Conservation (phyloP, 2,329 filamentous ascomycete genomes). For the Venturiaceae sp. region DNA sequence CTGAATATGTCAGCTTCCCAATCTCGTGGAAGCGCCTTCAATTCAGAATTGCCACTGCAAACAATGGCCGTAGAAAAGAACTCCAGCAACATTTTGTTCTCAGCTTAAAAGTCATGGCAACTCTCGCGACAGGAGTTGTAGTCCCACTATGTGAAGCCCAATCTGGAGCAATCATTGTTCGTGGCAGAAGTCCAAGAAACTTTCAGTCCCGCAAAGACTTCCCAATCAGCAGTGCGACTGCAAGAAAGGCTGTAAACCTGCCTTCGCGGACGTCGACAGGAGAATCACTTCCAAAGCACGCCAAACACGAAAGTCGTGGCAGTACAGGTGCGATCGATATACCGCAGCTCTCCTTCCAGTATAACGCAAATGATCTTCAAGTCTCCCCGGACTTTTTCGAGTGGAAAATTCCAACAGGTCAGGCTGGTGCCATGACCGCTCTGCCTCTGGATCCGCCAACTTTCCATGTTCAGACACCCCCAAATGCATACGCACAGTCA, state of each 20-base stretch:
- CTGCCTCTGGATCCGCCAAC: constrained; percentile 29
- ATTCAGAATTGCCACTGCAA: constrained; percentile 90
- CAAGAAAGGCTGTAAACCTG: constrained; percentile 9
- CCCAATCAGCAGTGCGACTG: constrained; percentile 63
- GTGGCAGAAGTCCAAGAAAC: constrained; percentile 85
- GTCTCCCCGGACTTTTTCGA: constrained; percentile 32
- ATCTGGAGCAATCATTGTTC: constrained; percentile 86
- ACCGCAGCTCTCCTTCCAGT: constrained; percentile 29
- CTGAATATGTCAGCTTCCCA: constrained; percentile 81
- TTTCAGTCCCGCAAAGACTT: constrained; percentile 93
- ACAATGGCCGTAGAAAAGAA: constrained; percentile 90
- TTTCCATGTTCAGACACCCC: constrained; percentile 17
- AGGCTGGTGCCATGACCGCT: constrained; percentile 30
- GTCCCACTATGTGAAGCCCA: constrained; percentile 72
- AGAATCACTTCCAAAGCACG: constrained; percentile 12
- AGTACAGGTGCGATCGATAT: constrained; percentile 13
- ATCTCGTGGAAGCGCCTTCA: constrained; percentile 92
- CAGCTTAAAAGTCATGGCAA: constrained; percentile 76
- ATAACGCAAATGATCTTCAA: constrained; percentile 27
- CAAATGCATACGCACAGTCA: constrained; percentile 37
- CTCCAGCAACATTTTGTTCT: constrained; percentile 94
- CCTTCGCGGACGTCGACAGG: constrained; percentile 25
- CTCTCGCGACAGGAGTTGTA: constrained; percentile 73
- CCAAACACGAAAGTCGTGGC: background rate
- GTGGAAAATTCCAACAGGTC: constrained; percentile 30